phyloP scores from a whole-genome alignment of 768 basidiomycete genomes.

The Xanthoconium stramineum region DNA sequence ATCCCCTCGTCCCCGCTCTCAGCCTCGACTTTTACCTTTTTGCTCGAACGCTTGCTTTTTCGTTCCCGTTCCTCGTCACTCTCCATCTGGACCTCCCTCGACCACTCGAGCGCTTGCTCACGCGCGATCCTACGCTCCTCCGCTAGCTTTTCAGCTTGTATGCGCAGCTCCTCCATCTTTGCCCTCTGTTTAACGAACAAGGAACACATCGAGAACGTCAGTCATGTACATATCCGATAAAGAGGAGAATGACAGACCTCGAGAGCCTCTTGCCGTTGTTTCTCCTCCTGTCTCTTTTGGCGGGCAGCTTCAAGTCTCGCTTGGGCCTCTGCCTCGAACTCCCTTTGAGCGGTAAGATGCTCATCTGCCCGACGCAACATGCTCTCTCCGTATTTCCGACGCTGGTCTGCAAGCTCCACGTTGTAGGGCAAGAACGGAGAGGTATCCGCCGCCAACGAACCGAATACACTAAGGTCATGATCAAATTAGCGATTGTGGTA shows the following conservation, averaged over 20 bases:
- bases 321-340: slow-evolving; percentile 67
- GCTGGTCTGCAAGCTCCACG: slow-evolving; percentile 83
- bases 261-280: slow-evolving; percentile 55
- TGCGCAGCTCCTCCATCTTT: slow-evolving; percentile 58
- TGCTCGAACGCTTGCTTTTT: slow-evolving; percentile 52
- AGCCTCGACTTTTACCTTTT: slow-evolving; percentile 49
- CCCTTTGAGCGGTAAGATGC: slow-evolving; percentile 68
- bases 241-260: slow-evolving; percentile 51
- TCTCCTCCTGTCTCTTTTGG: slow-evolving; percentile 76
- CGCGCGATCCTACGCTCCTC: slow-evolving; percentile 72
- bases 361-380: slow-evolving; percentile 81
- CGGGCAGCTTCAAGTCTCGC: slow-evolving; percentile 76
- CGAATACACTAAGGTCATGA: slow-evolving; percentile 62
- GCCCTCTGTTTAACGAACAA: no score
- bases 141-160: slow-evolving; percentile 74
- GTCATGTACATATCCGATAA: not conserved
- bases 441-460: slow-evolving; percentile 72
- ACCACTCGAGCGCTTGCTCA: slow-evolving; percentile 81
- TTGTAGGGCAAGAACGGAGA: slow-evolving; percentile 74
- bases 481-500: not conserved
- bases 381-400: slow-evolving; percentile 85
- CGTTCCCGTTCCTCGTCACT: slow-evolving; percentile 81
- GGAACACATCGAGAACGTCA: not conserved
- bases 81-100: slow-evolving; percentile 57
- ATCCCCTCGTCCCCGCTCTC: slow-evolving; percentile 51